A percentile compares a stretch with the other conserved stretches of the same genome.
These are phyloP conservation scores for Aegle marmelos DNA, from an alignment of 345 rosid species.

Conservation along the genomic window DNA sequence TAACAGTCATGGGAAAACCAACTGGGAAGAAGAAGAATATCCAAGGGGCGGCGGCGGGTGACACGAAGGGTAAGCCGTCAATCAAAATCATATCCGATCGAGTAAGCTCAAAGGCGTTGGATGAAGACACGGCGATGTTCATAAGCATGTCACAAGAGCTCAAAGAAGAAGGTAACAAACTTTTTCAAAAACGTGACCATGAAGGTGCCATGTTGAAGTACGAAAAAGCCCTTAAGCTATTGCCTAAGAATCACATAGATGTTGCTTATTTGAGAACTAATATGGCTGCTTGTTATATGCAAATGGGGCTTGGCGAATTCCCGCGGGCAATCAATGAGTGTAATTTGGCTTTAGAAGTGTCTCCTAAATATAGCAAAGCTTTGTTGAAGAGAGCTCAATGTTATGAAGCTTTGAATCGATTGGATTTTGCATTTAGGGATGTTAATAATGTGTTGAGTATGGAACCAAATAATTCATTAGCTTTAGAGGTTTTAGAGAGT, in stretches of 20 bases:
- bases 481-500: conserved; percentile 66
- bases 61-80: conserved; percentile 36
- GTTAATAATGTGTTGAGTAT: conserved; percentile 63
- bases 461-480: conserved; percentile 81
- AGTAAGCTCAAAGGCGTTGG: conserved; percentile 59
- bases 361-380: conserved; percentile 89
- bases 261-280: conserved; percentile 73
- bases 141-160: conserved; percentile 87
- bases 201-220: conserved; percentile 96
- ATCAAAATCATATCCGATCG: conserved; percentile 43
- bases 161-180: conserved; percentile 93
- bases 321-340: conserved; percentile 91
- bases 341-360: conserved; percentile 79
- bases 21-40: conserved; percentile 80
- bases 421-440: conserved; percentile 91
- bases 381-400: conserved; percentile 79
- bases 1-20: conserved; percentile 78
- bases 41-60: conserved; percentile 25
- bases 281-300: conserved; percentile 96
- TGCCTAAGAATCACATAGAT: conserved; percentile 77
- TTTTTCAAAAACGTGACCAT: conserved; percentile 78
- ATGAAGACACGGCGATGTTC: conserved; percentile 90
- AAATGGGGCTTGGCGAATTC: conserved; percentile 92
- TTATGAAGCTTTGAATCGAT: conserved; percentile 76
- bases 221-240: conserved; percentile 88